These are phyloP conservation scores for Globisporangium nagaii DNA, from an alignment of 352 stramenopile species.

Conservation along the genomic window DNA sequence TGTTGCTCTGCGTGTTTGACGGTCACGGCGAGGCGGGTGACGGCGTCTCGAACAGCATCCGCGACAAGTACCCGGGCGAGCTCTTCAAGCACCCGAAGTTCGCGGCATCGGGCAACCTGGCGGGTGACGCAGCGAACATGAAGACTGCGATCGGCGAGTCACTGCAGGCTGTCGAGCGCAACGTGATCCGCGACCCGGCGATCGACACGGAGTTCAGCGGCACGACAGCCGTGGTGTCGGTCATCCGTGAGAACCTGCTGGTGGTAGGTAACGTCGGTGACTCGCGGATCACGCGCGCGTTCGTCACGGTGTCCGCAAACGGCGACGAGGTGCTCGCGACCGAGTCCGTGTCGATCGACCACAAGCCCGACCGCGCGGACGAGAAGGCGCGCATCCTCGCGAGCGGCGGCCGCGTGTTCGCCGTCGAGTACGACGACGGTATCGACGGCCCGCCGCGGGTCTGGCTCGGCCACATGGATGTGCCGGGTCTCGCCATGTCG, in stretches of 20 bases:
- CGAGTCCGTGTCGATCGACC: constrained; percentile 93
- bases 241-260: constrained; percentile 79
- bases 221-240: constrained; percentile 71
- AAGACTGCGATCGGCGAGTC: constrained; percentile 54
- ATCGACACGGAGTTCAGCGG: constrained; percentile 94
- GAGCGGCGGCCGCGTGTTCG: constrained; percentile 95
- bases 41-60: constrained; percentile 87
- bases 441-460: constrained; percentile 97
- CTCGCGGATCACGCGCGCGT: constrained; percentile 89
- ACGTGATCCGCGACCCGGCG: constrained; percentile 82
- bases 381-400: constrained; percentile 95
- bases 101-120: constrained; percentile 35
- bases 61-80: constrained; percentile 84
- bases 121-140: constrained; percentile 49
- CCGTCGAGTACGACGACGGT: constrained; percentile 98
- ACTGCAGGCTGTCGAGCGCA: constrained; percentile 62
- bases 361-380: constrained; percentile 95
- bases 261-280: constrained; percentile 97
- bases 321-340: constrained; percentile 24
- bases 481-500: constrained; percentile 97
- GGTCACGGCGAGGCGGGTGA: constrained; percentile 95
- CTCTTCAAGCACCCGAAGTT: constrained; percentile 91
- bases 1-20: constrained; percentile 96
- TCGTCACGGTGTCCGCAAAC: constrained; percentile 34
- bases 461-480: constrained; percentile 98